Base-by-base conservation (phyloP, 495 filamentous ascomycete genomes). In the Hypomontagnella submonticulosa region DNA sequence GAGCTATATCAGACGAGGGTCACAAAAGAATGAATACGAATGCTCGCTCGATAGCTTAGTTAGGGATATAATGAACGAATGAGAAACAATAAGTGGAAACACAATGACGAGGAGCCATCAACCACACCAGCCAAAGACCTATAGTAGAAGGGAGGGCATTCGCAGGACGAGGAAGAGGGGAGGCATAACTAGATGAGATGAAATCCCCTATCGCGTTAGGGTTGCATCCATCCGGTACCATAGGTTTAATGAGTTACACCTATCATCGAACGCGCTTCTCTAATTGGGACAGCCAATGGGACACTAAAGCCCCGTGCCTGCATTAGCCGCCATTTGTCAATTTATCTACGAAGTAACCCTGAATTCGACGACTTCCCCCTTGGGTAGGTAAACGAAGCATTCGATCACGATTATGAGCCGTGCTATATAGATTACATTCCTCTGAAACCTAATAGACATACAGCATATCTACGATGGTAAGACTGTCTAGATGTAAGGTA, bases 231-330 rank as follows among this genome's bases (percentile, higher is more conserved):
- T 61, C 50, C 63, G 42, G 47, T 61, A 67, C 41, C 51, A 58
- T 23, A 15, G 52, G 47, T 61, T 58, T 57, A 57, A 59, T 59
- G 55, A 59, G 59, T 68, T 59, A 49, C 48, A 68, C 65, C 47
- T 42, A 62, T 15, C 37, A 33, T 48, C 48, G 13, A 36, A 52
- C 65, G 46, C 65, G 53, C 13, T 30, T 44, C 36, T 68, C 65
- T 27, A 50, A 67, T 67, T 63, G 53, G 58, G 23, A 37, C 46
- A 11, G 40, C 19, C n/a, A 37, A 13, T 49, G 44, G 38, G 37
- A 19, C 37, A 38, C 32, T 46, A 62, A 13, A 30, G 20, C 66
- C 43, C 60, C 49, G 66, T 69, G 55, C 66, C 66, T 69, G 66
- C 66, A 69, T 69, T 69, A 69, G 66, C 56, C 47, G 51, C 63